Evolutionary conservation across 306 rosid genomes (phyloP), one percentile per base, ranked within the genome.

Genomic region (Cucurbita maxima): DNA sequence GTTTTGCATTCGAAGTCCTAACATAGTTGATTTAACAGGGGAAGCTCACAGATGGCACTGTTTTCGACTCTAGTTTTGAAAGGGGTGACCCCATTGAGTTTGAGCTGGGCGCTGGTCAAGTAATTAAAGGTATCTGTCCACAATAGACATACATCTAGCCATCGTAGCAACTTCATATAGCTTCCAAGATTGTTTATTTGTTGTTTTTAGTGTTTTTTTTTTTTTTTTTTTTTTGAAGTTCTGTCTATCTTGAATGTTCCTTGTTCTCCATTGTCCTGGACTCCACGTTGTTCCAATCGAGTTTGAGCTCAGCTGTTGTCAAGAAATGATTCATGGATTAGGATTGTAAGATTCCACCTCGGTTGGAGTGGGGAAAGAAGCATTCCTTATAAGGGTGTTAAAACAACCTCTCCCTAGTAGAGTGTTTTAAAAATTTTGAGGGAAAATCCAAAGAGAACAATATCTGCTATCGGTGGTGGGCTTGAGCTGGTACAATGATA

Each of bases 1-100:
- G 5, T 48, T 60, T 71, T 48, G 37, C 57, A 54, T 16, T 18
- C 8, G 22, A 72, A 51, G 75, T 15, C 20, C 16, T 15, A 68
- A 13, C 73, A 11, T 20, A 38, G 50, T 55, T 36, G 48, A 55
- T 43, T 72, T 77, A 84, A 77, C 88, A 95, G 99, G 99, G 99
- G 62, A 95, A 86, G 81, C 96, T 95, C 83, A 88, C 96, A 0
- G 99, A 95, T 80, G 97, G 99, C 76, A 95, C 99, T 66, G 99
- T 91, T 48, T 95, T 95, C 41, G 97, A 95, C 80, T 95, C 99
- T 44, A 95, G 99, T 81, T 91, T 84, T 70, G 96, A 95, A 75
- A 84, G 99, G 76, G 83, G 87, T 67, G 89, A 75, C 72, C 99
- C 99, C 72, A 89, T 95, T 80, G 86, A 82, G 55, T 95, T 95